Evolutionary conservation across 2,329 filamentous ascomycete species (phyloP).

Genomic region (Pseudogymnoascus destructans): DNA sequence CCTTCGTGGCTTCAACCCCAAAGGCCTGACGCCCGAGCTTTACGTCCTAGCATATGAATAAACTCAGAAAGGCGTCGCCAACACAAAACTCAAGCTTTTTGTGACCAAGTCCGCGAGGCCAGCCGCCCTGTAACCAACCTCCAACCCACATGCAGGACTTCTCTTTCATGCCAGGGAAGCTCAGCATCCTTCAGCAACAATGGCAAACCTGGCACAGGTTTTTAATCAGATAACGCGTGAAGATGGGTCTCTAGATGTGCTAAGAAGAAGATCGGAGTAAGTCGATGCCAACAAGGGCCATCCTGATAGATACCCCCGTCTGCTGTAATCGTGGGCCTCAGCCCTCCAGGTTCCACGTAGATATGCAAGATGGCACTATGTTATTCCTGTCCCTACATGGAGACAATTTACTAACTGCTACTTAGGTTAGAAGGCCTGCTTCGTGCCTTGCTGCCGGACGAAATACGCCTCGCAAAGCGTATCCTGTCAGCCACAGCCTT

Average conservation of each 20-base stretch:
- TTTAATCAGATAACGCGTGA: slow-evolving; percentile 14
- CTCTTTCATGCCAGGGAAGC: slow-evolving; percentile 11
- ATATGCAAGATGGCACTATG: neutral
- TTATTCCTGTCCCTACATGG: neutral
- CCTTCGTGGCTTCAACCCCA: neutral
- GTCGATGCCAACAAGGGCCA: slow-evolving; percentile 9
- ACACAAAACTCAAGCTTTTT: neutral
- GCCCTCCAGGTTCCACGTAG: neutral
- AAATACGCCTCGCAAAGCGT: slow-evolving; percentile 12
- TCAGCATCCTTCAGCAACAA: slow-evolving; percentile 12
- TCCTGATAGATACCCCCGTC: neutral
- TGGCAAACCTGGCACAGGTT: slow-evolving; percentile 9
- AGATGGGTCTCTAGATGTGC: slow-evolving; percentile 13
- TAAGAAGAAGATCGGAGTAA: slow-evolving; percentile 15
- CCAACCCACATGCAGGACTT: slow-evolving; percentile 9
- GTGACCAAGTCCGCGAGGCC: neutral
- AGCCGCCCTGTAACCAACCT: neutral
- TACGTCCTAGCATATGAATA: neutral
- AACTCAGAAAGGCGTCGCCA: neutral
- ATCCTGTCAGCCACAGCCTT: slow-evolving; percentile 8
- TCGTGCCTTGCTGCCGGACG: slow-evolving; percentile 11
- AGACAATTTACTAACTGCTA: slow-evolving; percentile 7
- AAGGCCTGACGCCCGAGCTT: neutral
- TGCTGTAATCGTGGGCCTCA: neutral
- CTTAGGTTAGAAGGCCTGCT: slow-evolving; percentile 17